Conservation (phyloP, 306 rosid species). For the Cicer bijugum region DNA sequence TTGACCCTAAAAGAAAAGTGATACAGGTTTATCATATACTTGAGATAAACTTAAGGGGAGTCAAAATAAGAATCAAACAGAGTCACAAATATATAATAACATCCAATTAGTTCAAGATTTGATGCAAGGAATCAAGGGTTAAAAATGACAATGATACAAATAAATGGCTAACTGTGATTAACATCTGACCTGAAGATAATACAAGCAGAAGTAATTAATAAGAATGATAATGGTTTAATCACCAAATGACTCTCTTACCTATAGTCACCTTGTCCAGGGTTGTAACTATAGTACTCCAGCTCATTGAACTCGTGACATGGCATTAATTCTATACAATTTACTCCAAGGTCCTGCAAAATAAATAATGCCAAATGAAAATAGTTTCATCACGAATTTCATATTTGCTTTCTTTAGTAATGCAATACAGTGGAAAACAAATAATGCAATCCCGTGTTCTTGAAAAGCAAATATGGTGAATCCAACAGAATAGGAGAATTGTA, state of each 20-base stretch:
- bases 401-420: slow-evolving; percentile 15
- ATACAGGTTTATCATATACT: slow-evolving; percentile 33
- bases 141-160: slow-evolving; percentile 22
- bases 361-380: slow-evolving; percentile 47
- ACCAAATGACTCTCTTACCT: slow-evolving; percentile 53
- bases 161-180: slow-evolving; percentile 15
- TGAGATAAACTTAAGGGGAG: slow-evolving; percentile 7
- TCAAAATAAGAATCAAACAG: slow-evolving; percentile 9
- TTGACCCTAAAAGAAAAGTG: slow-evolving; percentile 68
- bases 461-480: slow-evolving; percentile 18
- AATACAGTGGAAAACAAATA: slow-evolving; percentile 8
- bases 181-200: slow-evolving; percentile 10
- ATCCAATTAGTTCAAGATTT: slow-evolving; percentile 21
- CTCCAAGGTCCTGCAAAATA: slow-evolving; percentile 86
- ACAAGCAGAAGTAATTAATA: slow-evolving; percentile 21
- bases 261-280: slow-evolving; percentile 77
- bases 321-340: slow-evolving; percentile 94
- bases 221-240: slow-evolving; percentile 33
- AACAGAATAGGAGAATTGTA: slow-evolving; percentile 22
- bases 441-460: slow-evolving; percentile 10
- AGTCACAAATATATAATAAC: slow-evolving; percentile 30
- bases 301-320: slow-evolving; percentile 98
- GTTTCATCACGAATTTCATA: slow-evolving; percentile 24
- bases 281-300: slow-evolving; percentile 84
- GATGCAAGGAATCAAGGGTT: slow-evolving; percentile 31